Evolutionary conservation across 2,329 filamentous ascomycete genomes (phyloP), one percentile per base, ranked within the genome.

Genomic region (Colletotrichum abscissum): DNA sequence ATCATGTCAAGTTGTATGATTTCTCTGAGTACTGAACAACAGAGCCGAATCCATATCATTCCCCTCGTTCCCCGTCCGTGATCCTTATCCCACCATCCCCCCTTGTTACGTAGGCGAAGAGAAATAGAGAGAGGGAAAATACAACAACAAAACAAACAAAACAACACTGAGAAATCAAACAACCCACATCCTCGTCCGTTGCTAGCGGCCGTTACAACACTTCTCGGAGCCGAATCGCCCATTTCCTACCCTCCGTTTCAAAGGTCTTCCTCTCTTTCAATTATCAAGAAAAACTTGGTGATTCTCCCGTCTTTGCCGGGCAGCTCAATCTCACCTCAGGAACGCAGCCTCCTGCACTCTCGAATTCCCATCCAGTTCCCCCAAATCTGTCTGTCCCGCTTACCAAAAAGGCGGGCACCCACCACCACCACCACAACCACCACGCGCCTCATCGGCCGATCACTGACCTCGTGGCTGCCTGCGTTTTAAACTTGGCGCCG

Each of bases 381-480:
- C 38, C 14, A 42, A 42, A 42, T 42, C 38, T 42, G 38, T 56
- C 38, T 46, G 24, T 67, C 46, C 26, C 60, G 56, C 30, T 24
- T 38, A 24, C 56, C 30, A 6, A 63, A 52, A 33, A 9, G 19
- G 42, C 26, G 30, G 38, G 30, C 42, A 52, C 16, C 22, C 38
- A 62, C 58, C 35, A 46, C 35, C 58, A 19, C 33, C n/a, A 22
- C 58, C n/a, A 24, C 22, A 22, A 63, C 59, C 28, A 52, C 66
- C 70, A 73, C 70, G 59, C 70, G 59, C 55, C 55, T 22, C 60
- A 64, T 73, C 67, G 70, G 70, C 24, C 60, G 70, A 73, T 73
- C 70, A 35, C 54, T 65, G 70, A 65, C 67, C 70, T 73, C 70
- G 70, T 73, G 70, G 70, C 28, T 65, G 66, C 70, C 55, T 73